These are phyloP conservation scores for Phytopythium aichiense DNA, from an alignment of 352 stramenopile species.

Conservation along the genomic window DNA sequence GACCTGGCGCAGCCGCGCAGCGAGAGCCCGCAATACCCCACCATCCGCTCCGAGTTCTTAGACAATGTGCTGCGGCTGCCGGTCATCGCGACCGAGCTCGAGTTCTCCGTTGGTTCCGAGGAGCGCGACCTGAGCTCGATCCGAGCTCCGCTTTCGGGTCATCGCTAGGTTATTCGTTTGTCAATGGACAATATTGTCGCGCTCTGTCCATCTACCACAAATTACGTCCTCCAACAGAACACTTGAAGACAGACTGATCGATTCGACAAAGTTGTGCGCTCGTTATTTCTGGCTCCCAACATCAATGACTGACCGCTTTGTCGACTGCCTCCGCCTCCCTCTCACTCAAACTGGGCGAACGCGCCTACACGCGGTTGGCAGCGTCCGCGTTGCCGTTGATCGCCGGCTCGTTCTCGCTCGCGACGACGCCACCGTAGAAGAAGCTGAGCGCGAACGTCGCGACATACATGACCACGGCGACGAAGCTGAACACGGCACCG, in stretches of 20 bases:
- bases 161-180: too few relatives aligned
- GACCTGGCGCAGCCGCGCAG: too few relatives aligned
- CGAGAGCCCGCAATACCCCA: too few relatives aligned
- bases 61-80: too few relatives aligned
- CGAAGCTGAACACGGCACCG: constrained; percentile 35
- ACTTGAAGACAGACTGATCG: neutral
- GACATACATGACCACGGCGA: constrained; percentile 27
- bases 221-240: too few relatives aligned
- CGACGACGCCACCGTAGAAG: constrained; percentile 11
- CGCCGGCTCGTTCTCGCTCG: constrained; percentile 5
- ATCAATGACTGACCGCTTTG: neutral
- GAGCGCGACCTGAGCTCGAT: too few relatives aligned
- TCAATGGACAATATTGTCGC: neutral
- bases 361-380: constrained; percentile 4
- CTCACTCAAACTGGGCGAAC: neutral
- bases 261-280: neutral
- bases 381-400: constrained; percentile 1
- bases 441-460: constrained; percentile 32
- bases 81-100: too few relatives aligned
- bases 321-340: neutral
- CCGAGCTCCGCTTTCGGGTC: too few relatives aligned
- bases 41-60: too few relatives aligned
- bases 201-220: neutral
- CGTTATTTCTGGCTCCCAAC: neutral
- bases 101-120: too few relatives aligned